These are phyloP conservation scores for Penicillium robsamsonii DNA, from an alignment of 495 filamentous ascomycete species.

Conservation along the genomic window DNA sequence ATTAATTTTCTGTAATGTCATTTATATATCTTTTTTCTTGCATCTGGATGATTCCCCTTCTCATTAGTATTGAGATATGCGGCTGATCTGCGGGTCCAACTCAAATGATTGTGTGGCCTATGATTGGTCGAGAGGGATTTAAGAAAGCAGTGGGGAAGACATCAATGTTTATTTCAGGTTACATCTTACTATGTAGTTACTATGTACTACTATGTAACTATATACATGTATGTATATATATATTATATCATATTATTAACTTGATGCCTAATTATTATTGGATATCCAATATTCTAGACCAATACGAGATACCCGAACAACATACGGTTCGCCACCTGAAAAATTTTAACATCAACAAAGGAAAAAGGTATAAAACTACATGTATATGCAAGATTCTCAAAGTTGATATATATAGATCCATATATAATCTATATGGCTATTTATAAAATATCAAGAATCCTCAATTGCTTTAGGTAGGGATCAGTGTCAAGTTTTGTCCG, in stretches of 20 bases:
- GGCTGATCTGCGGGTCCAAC: slow-evolving; percentile 3
- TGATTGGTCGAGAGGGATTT: slow-evolving; percentile 15
- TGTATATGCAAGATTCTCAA: background rate
- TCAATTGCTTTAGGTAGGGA: background rate
- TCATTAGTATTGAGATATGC: background rate
- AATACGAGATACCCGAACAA: background rate
- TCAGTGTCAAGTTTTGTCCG: slow-evolving; percentile 2
- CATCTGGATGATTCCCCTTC: no score
- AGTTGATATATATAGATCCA: background rate
- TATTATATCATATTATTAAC: background rate
- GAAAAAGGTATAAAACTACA: background rate
- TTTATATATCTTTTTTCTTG: background rate
- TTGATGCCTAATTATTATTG: background rate
- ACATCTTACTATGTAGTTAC: background rate
- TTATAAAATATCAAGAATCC: background rate
- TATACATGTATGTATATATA: background rate
- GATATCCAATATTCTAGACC: background rate
- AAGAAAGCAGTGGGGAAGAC: slow-evolving; percentile 14
- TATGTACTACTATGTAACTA: background rate
- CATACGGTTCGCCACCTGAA: slow-evolving; percentile 9
- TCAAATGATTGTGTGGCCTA: background rate
- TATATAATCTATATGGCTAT: background rate
- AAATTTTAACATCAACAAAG: background rate
- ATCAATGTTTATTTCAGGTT: background rate
- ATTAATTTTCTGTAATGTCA: background rate